These are phyloP conservation scores for Mycena citricolor DNA, from an alignment of 1,284 basidiomycete species.

Conservation along the genomic window DNA sequence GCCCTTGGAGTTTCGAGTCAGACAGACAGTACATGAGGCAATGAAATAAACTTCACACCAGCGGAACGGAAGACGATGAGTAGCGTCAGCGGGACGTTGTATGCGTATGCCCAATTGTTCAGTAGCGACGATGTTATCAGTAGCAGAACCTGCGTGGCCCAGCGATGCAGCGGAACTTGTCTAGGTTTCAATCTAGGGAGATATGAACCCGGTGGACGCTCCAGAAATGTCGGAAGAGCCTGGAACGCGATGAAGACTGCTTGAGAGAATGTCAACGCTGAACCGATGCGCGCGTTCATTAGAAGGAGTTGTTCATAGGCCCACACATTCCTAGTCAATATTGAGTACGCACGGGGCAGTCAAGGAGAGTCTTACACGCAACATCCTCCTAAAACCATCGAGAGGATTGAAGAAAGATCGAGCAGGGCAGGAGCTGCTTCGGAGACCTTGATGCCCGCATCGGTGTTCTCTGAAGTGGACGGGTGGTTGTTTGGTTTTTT, in stretches of 20 bases:
- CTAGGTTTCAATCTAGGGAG: conserved; percentile 60
- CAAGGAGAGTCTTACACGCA: conserved; percentile 66
- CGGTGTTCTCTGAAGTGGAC: too few relatives aligned
- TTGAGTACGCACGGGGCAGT: not conserved
- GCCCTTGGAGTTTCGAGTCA: conserved; percentile 38
- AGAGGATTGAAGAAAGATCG: conserved; percentile 47
- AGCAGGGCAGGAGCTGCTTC: conserved; percentile 42
- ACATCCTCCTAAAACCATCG: conserved; percentile 77
- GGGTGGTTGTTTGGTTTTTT: too few relatives aligned
- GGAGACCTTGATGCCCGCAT: conserved; percentile 28
- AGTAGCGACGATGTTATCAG: conserved; percentile 70
- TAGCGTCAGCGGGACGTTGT: conserved; percentile 75
- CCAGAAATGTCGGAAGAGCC: conserved; percentile 57
- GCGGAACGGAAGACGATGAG: conserved; percentile 90
- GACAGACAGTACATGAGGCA: not conserved
- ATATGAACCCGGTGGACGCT: conserved; percentile 30
- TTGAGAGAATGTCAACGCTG: conserved; percentile 84
- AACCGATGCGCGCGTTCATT: conserved; percentile 71
- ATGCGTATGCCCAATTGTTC: conserved; percentile 87
- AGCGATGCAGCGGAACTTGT: conserved; percentile 70
- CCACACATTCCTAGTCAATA: conserved; percentile 54
- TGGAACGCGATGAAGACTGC: conserved; percentile 75
- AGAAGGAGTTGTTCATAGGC: conserved; percentile 71
- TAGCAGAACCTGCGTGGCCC: conserved; percentile 77
- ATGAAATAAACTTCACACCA: conserved; percentile 51